These are phyloP conservation scores for Pseudogymnoascus sp. DNA, from an alignment of 2,329 filamentous ascomycete species.

Conservation along the genomic window DNA sequence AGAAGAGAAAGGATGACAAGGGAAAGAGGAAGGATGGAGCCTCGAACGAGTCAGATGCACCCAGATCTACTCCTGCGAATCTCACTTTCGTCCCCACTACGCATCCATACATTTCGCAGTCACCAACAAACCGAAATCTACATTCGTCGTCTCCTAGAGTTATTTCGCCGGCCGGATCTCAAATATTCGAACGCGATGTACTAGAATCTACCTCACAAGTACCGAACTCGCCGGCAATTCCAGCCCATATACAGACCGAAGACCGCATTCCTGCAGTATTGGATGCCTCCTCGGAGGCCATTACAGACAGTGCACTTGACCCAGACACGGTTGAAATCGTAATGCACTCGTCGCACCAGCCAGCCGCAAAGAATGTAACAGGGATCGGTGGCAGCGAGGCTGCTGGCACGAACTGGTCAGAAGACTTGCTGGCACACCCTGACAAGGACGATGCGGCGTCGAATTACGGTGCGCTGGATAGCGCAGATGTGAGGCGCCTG, in stretches of 20 bases:
- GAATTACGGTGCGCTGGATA: conserved; percentile 71
- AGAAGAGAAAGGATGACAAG: conserved; percentile 43
- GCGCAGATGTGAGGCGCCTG: conserved; percentile 69
- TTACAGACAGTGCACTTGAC: conserved; percentile 77
- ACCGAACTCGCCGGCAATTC: conserved; percentile 77
- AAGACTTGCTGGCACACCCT: conserved; percentile 43
- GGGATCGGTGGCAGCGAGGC: conserved; percentile 36
- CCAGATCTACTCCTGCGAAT: conserved; percentile 30
- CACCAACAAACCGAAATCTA: conserved; percentile 52
- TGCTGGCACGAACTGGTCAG: conserved; percentile 26
- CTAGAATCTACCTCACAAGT: conserved; percentile 65
- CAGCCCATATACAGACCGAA: conserved; percentile 86
- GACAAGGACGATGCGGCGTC: conserved; percentile 57
- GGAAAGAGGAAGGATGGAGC: conserved; percentile 31
- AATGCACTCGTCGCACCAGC: conserved; percentile 76
- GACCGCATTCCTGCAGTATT: conserved; percentile 88
- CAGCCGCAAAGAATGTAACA: conserved; percentile 61
- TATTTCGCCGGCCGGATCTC: conserved; percentile 67
- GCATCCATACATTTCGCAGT: conserved; percentile 29
- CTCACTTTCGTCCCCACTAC: conserved; percentile 38
- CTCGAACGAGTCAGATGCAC: conserved; percentile 24
- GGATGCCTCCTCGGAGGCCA: conserved; percentile 83
- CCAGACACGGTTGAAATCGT: conserved; percentile 90
- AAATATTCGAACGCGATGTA: conserved; percentile 92
- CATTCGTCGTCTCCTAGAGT: conserved; percentile 64